Evolutionary conservation across 768 basidiomycete species (phyloP).

Genomic region (Ramaria sp.): DNA sequence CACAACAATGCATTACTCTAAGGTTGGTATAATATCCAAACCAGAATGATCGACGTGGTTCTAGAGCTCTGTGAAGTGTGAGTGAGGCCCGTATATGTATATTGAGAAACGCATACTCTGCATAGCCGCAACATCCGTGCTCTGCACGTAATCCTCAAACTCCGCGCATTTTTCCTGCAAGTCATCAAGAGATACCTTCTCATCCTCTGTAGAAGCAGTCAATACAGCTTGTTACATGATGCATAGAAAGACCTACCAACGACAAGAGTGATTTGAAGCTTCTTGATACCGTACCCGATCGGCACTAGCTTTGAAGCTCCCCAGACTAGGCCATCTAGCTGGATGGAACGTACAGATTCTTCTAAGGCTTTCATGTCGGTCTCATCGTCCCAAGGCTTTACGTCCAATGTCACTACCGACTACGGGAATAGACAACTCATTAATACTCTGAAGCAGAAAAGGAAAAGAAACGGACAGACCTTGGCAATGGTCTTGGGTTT

Average conservation of each 20-base stretch:
- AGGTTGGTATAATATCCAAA: not conserved
- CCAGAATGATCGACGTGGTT: not conserved
- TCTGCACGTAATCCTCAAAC: conserved; percentile 84
- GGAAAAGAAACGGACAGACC: conserved; percentile 29
- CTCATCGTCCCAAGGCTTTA: conserved; percentile 99
- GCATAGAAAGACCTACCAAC: conserved; percentile 37
- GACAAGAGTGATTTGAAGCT: conserved; percentile 66
- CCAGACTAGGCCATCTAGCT: conserved; percentile 90
- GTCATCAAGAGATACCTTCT: conserved; percentile 85
- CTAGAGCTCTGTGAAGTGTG: not conserved
- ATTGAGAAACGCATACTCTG: conserved; percentile 46
- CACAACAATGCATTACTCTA: not conserved
- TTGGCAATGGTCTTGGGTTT: conserved; percentile 87
- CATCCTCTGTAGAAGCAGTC: conserved; percentile 59
- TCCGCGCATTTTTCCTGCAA: conserved; percentile 85
- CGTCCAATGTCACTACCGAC: conserved; percentile 97
- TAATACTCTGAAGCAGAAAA: conserved; percentile 7
- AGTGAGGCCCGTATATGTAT: not conserved
- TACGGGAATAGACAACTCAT: conserved; percentile 22
- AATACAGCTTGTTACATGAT: not conserved
- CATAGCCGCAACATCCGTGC: conserved; percentile 87
- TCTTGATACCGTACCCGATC: conserved; percentile 89
- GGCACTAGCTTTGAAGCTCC: conserved; percentile 88
- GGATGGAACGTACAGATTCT: conserved; percentile 70
- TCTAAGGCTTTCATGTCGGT: conserved; percentile 92